Base-by-base conservation (phyloP, 2,329 filamentous ascomycete species). In the Fusarium aywerte region DNA sequence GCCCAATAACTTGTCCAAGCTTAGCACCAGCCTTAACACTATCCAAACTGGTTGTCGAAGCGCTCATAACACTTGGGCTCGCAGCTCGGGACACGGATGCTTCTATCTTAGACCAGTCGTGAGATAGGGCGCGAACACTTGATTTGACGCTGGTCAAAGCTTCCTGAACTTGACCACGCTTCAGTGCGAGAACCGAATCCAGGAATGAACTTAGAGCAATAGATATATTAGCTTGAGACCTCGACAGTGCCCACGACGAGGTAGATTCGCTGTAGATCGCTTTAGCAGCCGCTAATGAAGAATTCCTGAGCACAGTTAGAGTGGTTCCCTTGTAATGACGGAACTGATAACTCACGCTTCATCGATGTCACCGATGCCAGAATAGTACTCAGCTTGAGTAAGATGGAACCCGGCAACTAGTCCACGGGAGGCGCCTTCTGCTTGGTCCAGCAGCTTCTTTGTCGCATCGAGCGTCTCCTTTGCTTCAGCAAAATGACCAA, bases 351-450 rank as follows among this genome's bases (percentile, higher is more conserved):
- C 78, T 73, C 74, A 82, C 75, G 87, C 90, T 77, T 90, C 88
- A 11, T 89, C 84, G 16, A 86, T 79, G 48, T 89, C 87, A 11
- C 90, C 90, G 13, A 89, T 85, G 2, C 86, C 85, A 18, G 94
- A 80, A 27, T 90, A 82, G 75, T 93, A 93, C 75, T 97, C 92
- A 1, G 91, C 89, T 62, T 89, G 88, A 0, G 89, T 87, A 8
- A 97, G 79, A 67, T 93, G 86, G 75, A 90, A 90, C 16, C 78
- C 77, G 11, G 82, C 82, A 20, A 82, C 67, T 7, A 81, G 76
- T 18, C 83, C 80, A 13, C 75, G 75, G 4, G 80, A 78, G 4
- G 75, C 62, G 0, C 73, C 72, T n/a, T 79, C 74, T n/a, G 79
- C 74, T 50, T 79, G 74, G 39, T 76, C 70, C 10, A 81, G 66